These are phyloP conservation scores for Penicillium freii DNA, from an alignment of 2,329 filamentous ascomycete species.

Conservation along the genomic window DNA sequence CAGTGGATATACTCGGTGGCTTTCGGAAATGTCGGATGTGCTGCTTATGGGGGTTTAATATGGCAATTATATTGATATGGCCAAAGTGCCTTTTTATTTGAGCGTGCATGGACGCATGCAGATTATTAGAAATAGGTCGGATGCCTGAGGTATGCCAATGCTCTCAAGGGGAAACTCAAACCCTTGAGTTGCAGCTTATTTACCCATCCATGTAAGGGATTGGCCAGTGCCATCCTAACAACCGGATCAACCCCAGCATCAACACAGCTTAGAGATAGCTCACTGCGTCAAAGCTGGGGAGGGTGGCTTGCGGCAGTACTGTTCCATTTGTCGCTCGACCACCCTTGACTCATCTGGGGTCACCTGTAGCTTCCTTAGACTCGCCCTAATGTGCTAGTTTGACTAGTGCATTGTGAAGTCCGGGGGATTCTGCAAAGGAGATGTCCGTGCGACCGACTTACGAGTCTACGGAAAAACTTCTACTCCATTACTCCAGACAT, in stretches of 20 bases:
- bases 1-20: not conserved
- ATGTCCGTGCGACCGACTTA: slow-evolving; percentile 21
- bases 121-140: not conserved
- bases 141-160: not conserved
- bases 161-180: slow-evolving; percentile 1
- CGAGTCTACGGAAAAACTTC: not conserved
- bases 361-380: slow-evolving; percentile 26
- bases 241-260: not conserved
- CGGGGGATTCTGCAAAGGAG: slow-evolving; percentile 28
- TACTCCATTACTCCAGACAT: not conserved
- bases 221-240: not conserved
- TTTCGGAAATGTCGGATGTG: not conserved
- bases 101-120: not conserved
- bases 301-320: slow-evolving; percentile 8
- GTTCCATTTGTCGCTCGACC: slow-evolving; percentile 23
- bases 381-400: slow-evolving; percentile 20
- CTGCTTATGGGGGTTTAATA: not conserved
- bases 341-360: slow-evolving; percentile 23
- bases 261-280: slow-evolving; percentile 5
- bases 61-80: not conserved
- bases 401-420: slow-evolving; percentile 19
- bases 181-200: slow-evolving; percentile 6
- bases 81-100: not conserved
- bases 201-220: not conserved
- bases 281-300: not conserved